Conservation (phyloP, 139 green algal genomes). For the Tetradesmus obliquus region DNA sequence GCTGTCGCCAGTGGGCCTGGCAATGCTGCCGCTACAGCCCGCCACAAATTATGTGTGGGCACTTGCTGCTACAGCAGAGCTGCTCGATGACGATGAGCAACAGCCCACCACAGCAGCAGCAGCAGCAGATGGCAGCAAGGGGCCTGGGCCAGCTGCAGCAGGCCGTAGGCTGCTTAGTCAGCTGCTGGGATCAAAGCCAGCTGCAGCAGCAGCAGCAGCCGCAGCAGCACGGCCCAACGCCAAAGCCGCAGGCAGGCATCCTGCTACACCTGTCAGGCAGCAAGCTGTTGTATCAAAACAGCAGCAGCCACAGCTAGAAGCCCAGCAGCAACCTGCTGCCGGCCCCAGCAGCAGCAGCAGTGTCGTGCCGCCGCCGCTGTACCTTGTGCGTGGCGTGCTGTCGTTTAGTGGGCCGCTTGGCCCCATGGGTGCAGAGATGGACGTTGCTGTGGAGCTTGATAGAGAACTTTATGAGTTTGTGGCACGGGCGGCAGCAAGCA, state of each 20-base stretch:
- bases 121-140: neutral
- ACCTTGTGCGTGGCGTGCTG: neutral
- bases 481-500: neutral
- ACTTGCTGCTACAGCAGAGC: neutral
- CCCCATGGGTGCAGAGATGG: neutral
- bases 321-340: neutral
- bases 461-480: neutral
- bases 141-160: neutral
- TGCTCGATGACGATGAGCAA: neutral
- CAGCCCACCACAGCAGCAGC: neutral
- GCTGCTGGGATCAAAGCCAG: neutral
- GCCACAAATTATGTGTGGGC: neutral
- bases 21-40: neutral
- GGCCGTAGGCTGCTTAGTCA: neutral
- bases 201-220: neutral
- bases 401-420: neutral
- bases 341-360: neutral
- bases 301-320: too few species aligned
- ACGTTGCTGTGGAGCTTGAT: neutral
- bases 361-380: neutral
- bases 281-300: neutral
- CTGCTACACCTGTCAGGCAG: neutral
- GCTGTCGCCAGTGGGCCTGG: neutral
- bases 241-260: neutral
- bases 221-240: neutral